phyloP scores from a whole-genome alignment of 371 early-diverging fungal species.

The Apophysomyces variabilis region DNA sequence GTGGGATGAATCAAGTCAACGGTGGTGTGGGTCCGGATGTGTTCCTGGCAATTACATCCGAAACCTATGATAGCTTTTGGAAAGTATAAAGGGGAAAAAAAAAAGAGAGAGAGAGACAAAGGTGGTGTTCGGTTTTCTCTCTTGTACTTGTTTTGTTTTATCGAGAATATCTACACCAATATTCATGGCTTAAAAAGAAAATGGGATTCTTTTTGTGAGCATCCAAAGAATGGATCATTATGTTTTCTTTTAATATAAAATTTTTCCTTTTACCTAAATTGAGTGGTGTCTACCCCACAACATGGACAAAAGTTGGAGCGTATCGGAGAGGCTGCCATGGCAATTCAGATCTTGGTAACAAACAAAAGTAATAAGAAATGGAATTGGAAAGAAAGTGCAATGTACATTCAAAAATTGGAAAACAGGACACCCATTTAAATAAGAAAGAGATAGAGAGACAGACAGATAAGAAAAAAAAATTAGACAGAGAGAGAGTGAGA shows the following conservation, averaged over 20 bases:
- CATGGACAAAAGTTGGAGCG: slow-evolving; percentile 20
- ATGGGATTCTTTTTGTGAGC: background rate
- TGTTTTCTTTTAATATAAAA: background rate
- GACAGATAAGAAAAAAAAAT: too few relatives aligned
- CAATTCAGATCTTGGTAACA: too few relatives aligned
- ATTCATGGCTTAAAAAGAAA: slow-evolving; percentile 1
- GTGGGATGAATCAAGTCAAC: slow-evolving; percentile 30
- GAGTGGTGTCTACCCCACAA: slow-evolving; percentile 30
- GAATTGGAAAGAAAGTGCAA: background rate
- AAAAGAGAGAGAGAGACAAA: background rate
- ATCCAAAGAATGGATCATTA: background rate
- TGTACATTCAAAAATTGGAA: slow-evolving; percentile 2
- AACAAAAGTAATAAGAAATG: background rate
- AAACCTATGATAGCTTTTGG: slow-evolving; percentile 1
- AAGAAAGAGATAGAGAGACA: slow-evolving; percentile 1
- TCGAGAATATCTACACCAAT: slow-evolving; percentile 9
- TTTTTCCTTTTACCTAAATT: slow-evolving; percentile 21
- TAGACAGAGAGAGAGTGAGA: too few relatives aligned
- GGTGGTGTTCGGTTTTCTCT: background rate
- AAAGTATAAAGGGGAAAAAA: too few relatives aligned
- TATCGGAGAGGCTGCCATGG: background rate
- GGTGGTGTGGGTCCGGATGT: slow-evolving; percentile 24
- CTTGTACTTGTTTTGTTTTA: background rate
- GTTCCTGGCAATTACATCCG: slow-evolving; percentile 34
- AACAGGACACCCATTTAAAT: background rate